Evolutionary conservation across 306 rosid species (phyloP), one percentile per base, ranked within the genome.

Genomic region (Corylus heterophylla): DNA sequence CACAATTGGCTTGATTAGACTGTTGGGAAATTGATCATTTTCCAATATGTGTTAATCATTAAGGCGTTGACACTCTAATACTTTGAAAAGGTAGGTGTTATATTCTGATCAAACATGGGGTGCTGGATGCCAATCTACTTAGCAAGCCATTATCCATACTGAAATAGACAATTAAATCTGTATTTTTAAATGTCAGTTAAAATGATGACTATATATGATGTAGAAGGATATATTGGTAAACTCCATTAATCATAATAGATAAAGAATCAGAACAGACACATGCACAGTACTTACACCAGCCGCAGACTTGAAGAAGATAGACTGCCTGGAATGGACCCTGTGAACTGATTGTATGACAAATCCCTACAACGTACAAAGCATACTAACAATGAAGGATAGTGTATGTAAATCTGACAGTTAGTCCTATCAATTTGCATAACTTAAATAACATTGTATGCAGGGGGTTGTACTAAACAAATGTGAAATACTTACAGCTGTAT

Each of bases 311-410:
- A 89, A 84, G 92, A 85, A 27, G 88, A 77, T 81, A 95, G 77
- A 83, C 93, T 88, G 72, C 89, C 93, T 20, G 97, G 96, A 77
- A 92, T 95, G 64, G 98, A 71, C 58, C 98, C 99, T 8, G 91
- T 79, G 64, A 93, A 83, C 76, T 85, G 94, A 87, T 95, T 95
- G 80, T 84, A 73, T 74, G 99, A 90, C 86, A 95, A 85, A 87
- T 95, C 99, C 97, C 99, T 95, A 63, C 77, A 74, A 48, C 76
- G 64, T 54, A 35, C 51, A 71, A 72, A 11, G 48, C 42, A 54
- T 69, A 18, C n/a, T 74, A 78, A 54, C 71, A 79, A 79, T 73
- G 74, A 35, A 18, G 58, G 50, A 79, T 69, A 27, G 8, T 25
- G 14, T 4, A 59, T 59, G 20, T 59, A 59, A 25, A 59, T 22